Base-by-base conservation (phyloP, 345 rosid genomes). In the Hibiscus trionum region DNA sequence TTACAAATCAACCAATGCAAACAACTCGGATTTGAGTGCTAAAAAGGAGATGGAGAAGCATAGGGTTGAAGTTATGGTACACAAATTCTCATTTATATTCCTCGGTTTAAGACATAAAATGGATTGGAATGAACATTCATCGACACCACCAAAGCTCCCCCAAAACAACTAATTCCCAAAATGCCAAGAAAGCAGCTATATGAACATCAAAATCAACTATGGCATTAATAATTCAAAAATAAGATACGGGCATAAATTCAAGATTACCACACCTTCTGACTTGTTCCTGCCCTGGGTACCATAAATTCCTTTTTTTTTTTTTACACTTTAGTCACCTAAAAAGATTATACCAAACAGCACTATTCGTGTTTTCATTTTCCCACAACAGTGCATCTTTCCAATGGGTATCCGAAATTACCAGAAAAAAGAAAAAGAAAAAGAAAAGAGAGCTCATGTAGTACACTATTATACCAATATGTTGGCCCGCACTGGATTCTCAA, bases 91-190 rank as follows among this genome's bases (percentile, higher is more conserved):
- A 65, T 76, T 42, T 66, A 74, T 82, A 88, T 88, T 86, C 84
- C 80, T 31, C n/a, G 77, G 83, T 76, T 31, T 64, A 90, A 87
- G 88, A 53, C 19, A 53, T 53, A 80, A 80, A 78, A 58, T 67
- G 86, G 90, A 82, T 85, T 74, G 76, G 81, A 80, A 86, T 80
- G 85, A 80, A 78, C 58, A 79, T 78, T 78, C 62, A 49, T 50
- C 33, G 59, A 81, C 79, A 75, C 27, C 49, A 82, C 17, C 87
- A 78, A 84, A 77, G 82, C 73, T 39, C 44, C 44, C 80, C 80
- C n/a, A 37, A 72, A 17, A 52, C 19, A n/a, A 61, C n/a, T 8
- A 27, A 49, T 24, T 21, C 44, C 44, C 64, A 26, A 27, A 27
- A 46, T 29, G 35, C 56, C 55, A 9, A 29, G 47, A 44, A 44